phyloP scores from a whole-genome alignment of 352 stramenopile genomes.

The Pythium monospermum region DNA sequence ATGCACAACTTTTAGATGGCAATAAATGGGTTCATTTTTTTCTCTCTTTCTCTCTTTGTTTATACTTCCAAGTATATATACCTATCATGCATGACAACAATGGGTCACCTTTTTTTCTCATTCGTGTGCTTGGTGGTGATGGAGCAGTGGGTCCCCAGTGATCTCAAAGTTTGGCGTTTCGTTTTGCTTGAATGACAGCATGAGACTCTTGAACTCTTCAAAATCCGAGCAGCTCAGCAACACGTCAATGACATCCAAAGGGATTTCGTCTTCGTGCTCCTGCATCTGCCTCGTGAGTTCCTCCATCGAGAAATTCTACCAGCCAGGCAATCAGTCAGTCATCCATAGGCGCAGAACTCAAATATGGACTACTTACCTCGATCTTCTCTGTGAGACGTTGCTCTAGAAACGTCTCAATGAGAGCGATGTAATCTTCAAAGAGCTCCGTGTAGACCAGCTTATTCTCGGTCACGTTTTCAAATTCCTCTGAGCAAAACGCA shows the following conservation, averaged over 20 bases:
- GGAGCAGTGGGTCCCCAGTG: conserved; percentile 56
- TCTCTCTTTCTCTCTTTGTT: too few species aligned
- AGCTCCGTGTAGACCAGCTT: conserved; percentile 82
- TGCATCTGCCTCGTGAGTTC: conserved; percentile 77
- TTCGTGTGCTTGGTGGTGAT: too few species aligned
- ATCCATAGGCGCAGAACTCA: too few species aligned
- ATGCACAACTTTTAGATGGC: too few species aligned
- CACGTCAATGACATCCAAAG: conserved; percentile 72
- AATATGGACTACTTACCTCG: conserved; percentile 28
- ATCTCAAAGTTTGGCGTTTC: conserved; percentile 75
- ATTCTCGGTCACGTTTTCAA: conserved; percentile 81
- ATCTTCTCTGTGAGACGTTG: conserved; percentile 55
- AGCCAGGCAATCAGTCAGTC: not conserved
- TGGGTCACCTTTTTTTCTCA: too few species aligned
- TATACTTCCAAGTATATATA: too few species aligned
- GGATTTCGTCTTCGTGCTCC: conserved; percentile 82
- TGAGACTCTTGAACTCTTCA: conserved; percentile 85
- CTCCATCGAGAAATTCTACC: conserved; percentile 79
- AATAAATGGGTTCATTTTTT: too few species aligned
- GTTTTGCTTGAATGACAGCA: conserved; percentile 86
- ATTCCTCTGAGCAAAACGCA: conserved; percentile 44
- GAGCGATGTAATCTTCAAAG: conserved; percentile 67
- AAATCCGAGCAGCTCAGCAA: conserved; percentile 80
- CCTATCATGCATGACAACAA: too few species aligned
- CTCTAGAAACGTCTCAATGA: conserved; percentile 79